Evolutionary conservation across 2,329 filamentous ascomycete species (phyloP).

Genomic region (Cladosporium phlei): DNA sequence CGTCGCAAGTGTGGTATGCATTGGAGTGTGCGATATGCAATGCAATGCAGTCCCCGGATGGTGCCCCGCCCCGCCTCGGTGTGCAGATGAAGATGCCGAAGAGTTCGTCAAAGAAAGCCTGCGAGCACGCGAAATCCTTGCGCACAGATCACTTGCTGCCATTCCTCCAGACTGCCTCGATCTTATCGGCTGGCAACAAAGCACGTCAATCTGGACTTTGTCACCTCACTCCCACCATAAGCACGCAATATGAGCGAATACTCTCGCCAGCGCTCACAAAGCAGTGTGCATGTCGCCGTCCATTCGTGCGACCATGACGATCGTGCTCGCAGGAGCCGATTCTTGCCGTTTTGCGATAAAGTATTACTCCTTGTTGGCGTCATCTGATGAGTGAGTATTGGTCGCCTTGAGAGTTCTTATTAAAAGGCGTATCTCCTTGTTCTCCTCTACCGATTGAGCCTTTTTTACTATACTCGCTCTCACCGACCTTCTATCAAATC

Average conservation of each 20-base stretch:
- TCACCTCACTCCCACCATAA: conserved; percentile 11
- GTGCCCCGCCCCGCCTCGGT: not conserved
- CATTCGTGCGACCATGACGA: not conserved
- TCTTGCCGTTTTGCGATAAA: not conserved
- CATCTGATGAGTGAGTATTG: not conserved
- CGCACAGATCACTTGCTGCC: not conserved
- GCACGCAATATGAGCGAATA: conserved; percentile 8
- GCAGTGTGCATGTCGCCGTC: not conserved
- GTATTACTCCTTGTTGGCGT: conserved; percentile 1
- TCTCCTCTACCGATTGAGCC: not conserved
- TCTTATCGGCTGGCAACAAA: conserved; percentile 3
- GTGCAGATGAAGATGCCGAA: conserved; percentile 7
- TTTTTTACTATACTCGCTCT: not conserved
- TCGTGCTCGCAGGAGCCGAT: not conserved
- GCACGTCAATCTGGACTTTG: conserved; percentile 10
- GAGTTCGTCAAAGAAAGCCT: too few species aligned
- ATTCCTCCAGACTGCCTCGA: not conserved
- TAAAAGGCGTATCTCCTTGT: not conserved
- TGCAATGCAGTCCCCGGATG: too few species aligned
- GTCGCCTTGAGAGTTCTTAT: not conserved
- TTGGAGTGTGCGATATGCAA: too few species aligned
- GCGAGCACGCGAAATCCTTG: too few species aligned
- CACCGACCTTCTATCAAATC: not conserved
- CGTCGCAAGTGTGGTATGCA: too few species aligned
- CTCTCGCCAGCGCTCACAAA: conserved; percentile 3